Conservation (phyloP, 495 filamentous ascomycete genomes). For the Aspergillus affinis region DNA sequence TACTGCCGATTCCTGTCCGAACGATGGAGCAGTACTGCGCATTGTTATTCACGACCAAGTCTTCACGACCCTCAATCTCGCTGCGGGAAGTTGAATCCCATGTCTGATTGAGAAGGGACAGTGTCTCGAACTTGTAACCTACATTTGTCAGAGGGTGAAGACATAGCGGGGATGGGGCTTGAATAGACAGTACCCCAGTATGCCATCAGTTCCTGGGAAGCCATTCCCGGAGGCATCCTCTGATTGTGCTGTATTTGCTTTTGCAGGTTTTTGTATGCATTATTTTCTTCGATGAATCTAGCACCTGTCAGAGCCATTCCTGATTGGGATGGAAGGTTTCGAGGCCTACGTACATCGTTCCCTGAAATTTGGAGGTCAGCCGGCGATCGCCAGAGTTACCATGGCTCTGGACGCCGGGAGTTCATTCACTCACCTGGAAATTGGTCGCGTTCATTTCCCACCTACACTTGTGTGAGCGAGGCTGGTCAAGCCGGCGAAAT, state of each 20-base stretch:
- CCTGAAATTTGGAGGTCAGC: conserved; percentile 48
- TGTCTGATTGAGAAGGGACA: conserved; percentile 68
- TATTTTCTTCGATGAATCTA: conserved; percentile 94
- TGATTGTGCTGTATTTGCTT: conserved; percentile 53
- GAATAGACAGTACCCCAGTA: conserved; percentile 51
- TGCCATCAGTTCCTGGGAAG: conserved; percentile 65
- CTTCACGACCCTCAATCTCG: conserved; percentile 72
- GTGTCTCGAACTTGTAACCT: conserved; percentile 96
- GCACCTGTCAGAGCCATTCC: conserved; percentile 11
- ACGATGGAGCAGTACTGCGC: conserved; percentile 94
- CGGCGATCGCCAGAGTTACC: not conserved
- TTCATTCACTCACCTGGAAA: conserved; percentile 76
- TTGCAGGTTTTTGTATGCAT: conserved; percentile 60
- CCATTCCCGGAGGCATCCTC: conserved; percentile 51
- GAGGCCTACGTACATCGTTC: conserved; percentile 64
- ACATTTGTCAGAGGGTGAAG: conserved; percentile 16
- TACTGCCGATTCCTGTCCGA: conserved; percentile 75
- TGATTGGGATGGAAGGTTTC: not conserved
- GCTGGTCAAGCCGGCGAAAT: not conserved
- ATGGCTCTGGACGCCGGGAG: conserved; percentile 2
- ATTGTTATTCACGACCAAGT: conserved; percentile 75
- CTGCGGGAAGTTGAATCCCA: conserved; percentile 71
- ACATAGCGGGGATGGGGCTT: not conserved
- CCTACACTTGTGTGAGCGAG: conserved; percentile 39
- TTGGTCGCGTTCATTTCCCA: conserved; percentile 96